Conservation (phyloP, 306 rosid genomes). For the Glycine latifolia region DNA sequence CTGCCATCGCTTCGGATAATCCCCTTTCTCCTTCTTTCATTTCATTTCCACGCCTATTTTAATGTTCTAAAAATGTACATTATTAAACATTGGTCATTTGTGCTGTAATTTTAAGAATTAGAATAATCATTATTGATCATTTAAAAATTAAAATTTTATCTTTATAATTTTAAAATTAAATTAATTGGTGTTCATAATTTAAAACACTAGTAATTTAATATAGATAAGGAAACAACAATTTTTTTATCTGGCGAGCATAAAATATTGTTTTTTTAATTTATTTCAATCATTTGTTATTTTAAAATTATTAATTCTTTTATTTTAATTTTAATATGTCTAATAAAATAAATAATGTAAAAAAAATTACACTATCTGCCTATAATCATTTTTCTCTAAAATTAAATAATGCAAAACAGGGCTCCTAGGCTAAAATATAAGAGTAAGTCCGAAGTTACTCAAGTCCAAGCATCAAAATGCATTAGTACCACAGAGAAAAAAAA, state of each 20-base stretch:
- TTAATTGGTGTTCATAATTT: neutral
- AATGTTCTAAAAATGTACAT: too few species aligned
- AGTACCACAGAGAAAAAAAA: too few species aligned
- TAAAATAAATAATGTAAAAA: neutral
- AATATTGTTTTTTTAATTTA: neutral
- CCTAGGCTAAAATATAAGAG: too few species aligned
- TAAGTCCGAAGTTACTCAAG: too few species aligned
- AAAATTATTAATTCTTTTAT: neutral
- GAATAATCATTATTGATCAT: neutral
- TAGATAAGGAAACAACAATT: neutral
- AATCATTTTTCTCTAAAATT: neutral
- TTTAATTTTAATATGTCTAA: neutral
- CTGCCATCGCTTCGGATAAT: conserved; percentile 52
- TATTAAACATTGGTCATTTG: neutral
- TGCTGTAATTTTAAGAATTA: neutral
- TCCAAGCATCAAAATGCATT: too few species aligned
- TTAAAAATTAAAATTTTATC: neutral
- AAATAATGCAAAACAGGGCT: too few species aligned
- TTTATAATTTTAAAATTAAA: neutral
- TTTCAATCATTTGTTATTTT: neutral
- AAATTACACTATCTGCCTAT: too few species aligned
- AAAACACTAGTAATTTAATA: neutral
- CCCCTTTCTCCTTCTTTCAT: neutral
- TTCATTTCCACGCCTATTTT: neutral
- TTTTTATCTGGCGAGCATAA: neutral